Evolutionary conservation across 176 grass and related monocot genomes (phyloP).

Genomic region (Elaeis guineensis): DNA sequence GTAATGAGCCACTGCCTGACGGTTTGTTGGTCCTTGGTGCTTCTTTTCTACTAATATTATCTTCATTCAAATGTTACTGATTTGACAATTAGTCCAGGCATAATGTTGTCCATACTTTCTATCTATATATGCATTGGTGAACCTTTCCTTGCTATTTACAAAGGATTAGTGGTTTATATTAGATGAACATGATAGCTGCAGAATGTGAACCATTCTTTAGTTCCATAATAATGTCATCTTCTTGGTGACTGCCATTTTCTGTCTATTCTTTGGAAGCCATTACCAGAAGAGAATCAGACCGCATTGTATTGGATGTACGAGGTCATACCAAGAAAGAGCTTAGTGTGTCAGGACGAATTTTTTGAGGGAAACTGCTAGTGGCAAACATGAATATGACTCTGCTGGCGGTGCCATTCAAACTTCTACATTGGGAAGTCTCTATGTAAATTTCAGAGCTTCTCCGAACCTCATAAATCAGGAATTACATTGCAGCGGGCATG

Average conservation of each 20-base stretch:
- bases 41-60: background rate
- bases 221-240: no score
- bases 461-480: background rate
- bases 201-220: no score
- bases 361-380: constrained; percentile 1
- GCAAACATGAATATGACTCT: constrained; percentile 15
- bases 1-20: constrained; percentile 2
- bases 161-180: no score
- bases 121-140: no score
- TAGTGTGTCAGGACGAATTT: background rate
- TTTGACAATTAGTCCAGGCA: no score
- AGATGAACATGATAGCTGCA: no score
- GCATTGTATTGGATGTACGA: background rate
- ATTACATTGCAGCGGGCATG: background rate
- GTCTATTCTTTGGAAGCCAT: constrained; percentile 50
- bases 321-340: background rate
- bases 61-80: background rate
- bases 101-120: no score
- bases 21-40: background rate
- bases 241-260: constrained; percentile 9
- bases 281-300: background rate
- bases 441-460: background rate
- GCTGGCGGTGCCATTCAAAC: background rate
- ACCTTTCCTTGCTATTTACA: no score
- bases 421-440: background rate